Evolutionary conservation across 768 basidiomycete species (phyloP).

Genomic region (Psilocybe sp.): DNA sequence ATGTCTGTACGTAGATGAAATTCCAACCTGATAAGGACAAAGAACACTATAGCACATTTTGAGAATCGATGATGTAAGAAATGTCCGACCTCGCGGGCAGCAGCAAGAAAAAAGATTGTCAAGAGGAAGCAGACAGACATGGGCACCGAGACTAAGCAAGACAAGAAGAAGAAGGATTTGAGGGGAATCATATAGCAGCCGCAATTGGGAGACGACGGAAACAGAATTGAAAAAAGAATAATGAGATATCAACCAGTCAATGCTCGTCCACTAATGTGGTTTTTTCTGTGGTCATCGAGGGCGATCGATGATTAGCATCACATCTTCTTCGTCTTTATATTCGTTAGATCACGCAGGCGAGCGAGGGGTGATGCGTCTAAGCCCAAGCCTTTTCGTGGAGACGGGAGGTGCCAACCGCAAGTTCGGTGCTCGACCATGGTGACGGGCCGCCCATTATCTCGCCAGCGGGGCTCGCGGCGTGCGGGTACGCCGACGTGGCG

Average conservation of each 20-base stretch:
- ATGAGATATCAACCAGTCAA: conserved; percentile 6
- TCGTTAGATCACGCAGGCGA: not conserved
- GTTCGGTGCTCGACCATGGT: conserved; percentile 28
- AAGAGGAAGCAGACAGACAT: not conserved
- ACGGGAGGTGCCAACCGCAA: conserved; percentile 35
- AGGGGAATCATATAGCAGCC: conserved; percentile 4
- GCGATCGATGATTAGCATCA: no score
- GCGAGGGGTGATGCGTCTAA: conserved; percentile 22
- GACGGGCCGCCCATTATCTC: conserved; percentile 50
- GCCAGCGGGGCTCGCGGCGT: conserved; percentile 54
- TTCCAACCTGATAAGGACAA: conserved; percentile 16
- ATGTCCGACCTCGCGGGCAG: conserved; percentile 40
- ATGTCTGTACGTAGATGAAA: conserved; percentile 14
- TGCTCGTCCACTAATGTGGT: not conserved
- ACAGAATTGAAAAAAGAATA: conserved; percentile 1
- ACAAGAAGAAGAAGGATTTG: not conserved
- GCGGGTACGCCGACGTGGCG: conserved; percentile 42
- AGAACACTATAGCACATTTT: conserved; percentile 20
- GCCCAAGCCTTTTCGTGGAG: conserved; percentile 63
- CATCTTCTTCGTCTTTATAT: no score
- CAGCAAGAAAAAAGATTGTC: conserved; percentile 13
- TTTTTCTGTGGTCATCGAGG: no score
- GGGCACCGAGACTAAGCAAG: not conserved
- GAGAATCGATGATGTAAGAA: conserved; percentile 21
- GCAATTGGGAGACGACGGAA: conserved; percentile 6